phyloP scores from a whole-genome alignment of 2,329 filamentous ascomycete species.

The Phialemoniopsis sp. region DNA sequence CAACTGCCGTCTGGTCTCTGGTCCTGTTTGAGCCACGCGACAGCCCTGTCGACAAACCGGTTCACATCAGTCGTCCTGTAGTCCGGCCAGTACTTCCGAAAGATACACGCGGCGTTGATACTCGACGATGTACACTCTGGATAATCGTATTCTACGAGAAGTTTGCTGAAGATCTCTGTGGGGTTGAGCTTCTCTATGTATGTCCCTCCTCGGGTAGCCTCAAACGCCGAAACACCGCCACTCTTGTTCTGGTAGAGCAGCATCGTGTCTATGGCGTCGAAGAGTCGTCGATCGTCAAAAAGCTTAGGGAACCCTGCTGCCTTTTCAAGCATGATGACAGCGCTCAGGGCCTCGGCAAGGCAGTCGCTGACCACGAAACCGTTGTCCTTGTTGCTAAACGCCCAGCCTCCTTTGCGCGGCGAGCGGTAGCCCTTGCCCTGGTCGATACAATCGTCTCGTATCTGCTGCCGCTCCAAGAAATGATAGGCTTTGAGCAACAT shows the following conservation, averaged over 20 bases:
- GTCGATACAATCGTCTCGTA: slow-evolving; percentile 75
- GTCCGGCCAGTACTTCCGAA: slow-evolving; percentile 74
- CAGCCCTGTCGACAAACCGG: slow-evolving; percentile 65
- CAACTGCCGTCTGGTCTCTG: slow-evolving; percentile 84
- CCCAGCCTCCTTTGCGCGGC: slow-evolving; percentile 88
- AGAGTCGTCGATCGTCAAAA: slow-evolving; percentile 74
- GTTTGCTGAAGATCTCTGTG: slow-evolving; percentile 91
- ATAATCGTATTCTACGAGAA: slow-evolving; percentile 99
- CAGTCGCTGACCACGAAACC: slow-evolving; percentile 96
- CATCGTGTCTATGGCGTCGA: slow-evolving; percentile 85
- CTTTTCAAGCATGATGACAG: slow-evolving; percentile 76
- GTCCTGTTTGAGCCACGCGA: slow-evolving; percentile 76
- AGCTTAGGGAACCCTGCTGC: slow-evolving; percentile 69
- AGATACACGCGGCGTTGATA: slow-evolving; percentile 80
- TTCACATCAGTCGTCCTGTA: slow-evolving; percentile 76
- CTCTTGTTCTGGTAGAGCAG: slow-evolving; percentile 85
- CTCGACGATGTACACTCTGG: slow-evolving; percentile 96
- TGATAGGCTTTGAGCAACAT: slow-evolving; percentile 80
- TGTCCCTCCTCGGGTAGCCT: slow-evolving; percentile 73
- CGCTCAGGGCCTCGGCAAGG: slow-evolving; percentile 84
- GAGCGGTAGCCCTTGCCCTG: slow-evolving; percentile 84
- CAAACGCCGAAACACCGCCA: slow-evolving; percentile 88
- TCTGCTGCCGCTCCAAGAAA: slow-evolving; percentile 89
- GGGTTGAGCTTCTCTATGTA: slow-evolving; percentile 85
- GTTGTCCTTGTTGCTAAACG: slow-evolving; percentile 87